These are phyloP conservation scores for Casuarina cunninghamiana DNA, from an alignment of 306 rosid genomes.

Conservation along the genomic window DNA sequence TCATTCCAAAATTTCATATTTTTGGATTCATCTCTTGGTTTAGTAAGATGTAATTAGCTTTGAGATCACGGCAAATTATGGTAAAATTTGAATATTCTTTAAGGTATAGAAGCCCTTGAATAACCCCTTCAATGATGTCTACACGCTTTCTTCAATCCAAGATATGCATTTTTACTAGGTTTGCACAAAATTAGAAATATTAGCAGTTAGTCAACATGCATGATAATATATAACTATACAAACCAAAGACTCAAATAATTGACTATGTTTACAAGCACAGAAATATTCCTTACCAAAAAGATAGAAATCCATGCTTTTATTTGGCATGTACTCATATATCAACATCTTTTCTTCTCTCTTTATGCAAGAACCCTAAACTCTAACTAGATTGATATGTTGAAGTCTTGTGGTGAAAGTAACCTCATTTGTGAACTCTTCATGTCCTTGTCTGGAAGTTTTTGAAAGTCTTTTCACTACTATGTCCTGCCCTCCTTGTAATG, in stretches of 20 bases:
- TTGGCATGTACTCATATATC: slow-evolving; percentile 52
- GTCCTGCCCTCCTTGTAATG: slow-evolving; percentile 27
- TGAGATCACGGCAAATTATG: slow-evolving; percentile 34
- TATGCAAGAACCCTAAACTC: slow-evolving; percentile 37
- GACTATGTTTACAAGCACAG: neutral
- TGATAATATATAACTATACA: neutral
- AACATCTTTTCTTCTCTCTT: slow-evolving; percentile 41
- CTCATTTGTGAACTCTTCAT: slow-evolving; percentile 53
- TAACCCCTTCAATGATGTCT: slow-evolving; percentile 34
- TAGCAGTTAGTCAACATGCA: neutral
- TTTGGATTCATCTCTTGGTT: slow-evolving; percentile 32
- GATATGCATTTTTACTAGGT: slow-evolving; percentile 3
- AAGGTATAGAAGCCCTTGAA: slow-evolving; percentile 43
- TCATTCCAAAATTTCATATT: slow-evolving; percentile 45
- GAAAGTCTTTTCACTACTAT: slow-evolving; percentile 51
- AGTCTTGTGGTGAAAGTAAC: slow-evolving; percentile 44
- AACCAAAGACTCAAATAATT: too few species aligned
- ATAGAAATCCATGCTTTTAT: slow-evolving; percentile 44
- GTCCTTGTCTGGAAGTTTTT: slow-evolving; percentile 45
- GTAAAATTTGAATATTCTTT: slow-evolving; percentile 39
- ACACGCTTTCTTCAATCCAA: slow-evolving; percentile 37
- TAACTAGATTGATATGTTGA: slow-evolving; percentile 49
- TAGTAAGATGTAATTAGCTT: slow-evolving; percentile 39
- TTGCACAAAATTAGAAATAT: slow-evolving; percentile 9
- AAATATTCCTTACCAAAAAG: slow-evolving; percentile 33